Evolutionary conservation across 1,284 basidiomycete species (phyloP).

Genomic region (Moesziomyces sp.): DNA sequence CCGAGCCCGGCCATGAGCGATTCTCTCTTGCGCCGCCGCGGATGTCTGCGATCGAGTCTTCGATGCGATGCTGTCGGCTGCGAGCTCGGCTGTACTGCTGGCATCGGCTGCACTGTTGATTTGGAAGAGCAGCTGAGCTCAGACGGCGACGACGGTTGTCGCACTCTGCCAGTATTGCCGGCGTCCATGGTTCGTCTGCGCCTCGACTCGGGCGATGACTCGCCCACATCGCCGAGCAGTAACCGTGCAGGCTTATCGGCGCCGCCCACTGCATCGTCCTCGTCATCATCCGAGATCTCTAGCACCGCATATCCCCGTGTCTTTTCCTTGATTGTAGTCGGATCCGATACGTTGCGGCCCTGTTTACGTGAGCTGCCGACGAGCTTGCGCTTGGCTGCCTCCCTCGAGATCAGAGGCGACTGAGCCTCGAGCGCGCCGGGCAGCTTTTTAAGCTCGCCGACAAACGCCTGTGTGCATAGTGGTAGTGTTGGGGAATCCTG

Average conservation of each 20-base stretch:
- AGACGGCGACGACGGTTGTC: conserved; percentile 6
- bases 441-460: conserved; percentile 44
- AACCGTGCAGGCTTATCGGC: conserved; percentile 14
- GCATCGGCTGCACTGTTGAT: background rate
- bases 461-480: conserved; percentile 46
- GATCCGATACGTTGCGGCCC: conserved; percentile 21
- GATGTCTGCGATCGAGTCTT: conserved; percentile 26
- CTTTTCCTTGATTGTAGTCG: conserved; percentile 12
- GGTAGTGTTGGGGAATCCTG: conserved; percentile 43
- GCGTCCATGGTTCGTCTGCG: conserved; percentile 37
- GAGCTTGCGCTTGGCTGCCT: conserved; percentile 29
- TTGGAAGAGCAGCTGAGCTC: conserved; percentile 13
- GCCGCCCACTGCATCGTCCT: conserved; percentile 5
- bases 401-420: conserved; percentile 30
- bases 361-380: conserved; percentile 1
- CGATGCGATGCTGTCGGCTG: conserved; percentile 12
- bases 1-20: conserved; percentile 38
- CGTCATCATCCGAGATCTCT: conserved; percentile 25
- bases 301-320: conserved; percentile 11
- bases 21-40: conserved; percentile 41
- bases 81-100: conserved; percentile 7
- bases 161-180: conserved; percentile 32
- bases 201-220: conserved; percentile 43
- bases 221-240: conserved; percentile 32
- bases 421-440: conserved; percentile 25